A percentile compares a stretch with the other conserved stretches of the same genome.
Conservation (phyloP, 1,284 basidiomycete species). For the Boletellus deceptivus region DNA sequence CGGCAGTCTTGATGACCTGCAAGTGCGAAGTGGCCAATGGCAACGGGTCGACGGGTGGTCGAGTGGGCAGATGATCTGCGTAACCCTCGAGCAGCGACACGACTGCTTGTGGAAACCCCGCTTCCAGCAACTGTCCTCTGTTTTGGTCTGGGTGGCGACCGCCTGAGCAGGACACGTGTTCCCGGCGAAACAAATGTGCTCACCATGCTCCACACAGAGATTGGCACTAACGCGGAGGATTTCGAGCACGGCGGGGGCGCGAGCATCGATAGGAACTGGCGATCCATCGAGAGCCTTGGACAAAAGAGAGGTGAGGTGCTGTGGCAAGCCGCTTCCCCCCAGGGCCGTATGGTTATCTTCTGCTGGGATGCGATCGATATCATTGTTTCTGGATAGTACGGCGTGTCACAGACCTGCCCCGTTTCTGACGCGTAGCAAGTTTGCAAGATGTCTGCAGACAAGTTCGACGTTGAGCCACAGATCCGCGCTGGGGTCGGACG, state of each 20-base stretch:
- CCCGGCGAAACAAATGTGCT: conserved; percentile 16
- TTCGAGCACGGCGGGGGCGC: conserved; percentile 56
- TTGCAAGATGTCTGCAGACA: conserved; percentile 57
- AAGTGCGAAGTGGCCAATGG: conserved; percentile 60
- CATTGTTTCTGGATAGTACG: neutral
- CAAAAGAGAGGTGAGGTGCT: conserved; percentile 59
- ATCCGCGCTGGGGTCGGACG: conserved; percentile 33
- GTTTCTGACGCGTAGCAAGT: conserved; percentile 56
- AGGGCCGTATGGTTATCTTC: conserved; percentile 71
- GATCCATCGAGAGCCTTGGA: conserved; percentile 51
- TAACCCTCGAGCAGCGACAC: conserved; percentile 70
- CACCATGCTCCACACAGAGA: conserved; percentile 78
- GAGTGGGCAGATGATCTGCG: conserved; percentile 49
- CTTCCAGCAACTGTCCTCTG: conserved; percentile 64
- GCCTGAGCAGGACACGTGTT: conserved; percentile 1
- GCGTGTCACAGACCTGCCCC: conserved; percentile 39
- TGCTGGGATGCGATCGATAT: conserved; percentile 30
- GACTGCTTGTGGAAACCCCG: conserved; percentile 63
- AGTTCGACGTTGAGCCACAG: conserved; percentile 54
- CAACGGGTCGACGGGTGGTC: conserved; percentile 41
- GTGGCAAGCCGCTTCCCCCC: conserved; percentile 61
- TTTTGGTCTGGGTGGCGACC: conserved; percentile 52
- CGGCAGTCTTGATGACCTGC: conserved; percentile 71
- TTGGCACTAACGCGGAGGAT: conserved; percentile 75
- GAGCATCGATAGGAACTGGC: conserved; percentile 43